These are phyloP conservation scores for Chaetomium fimeti DNA, from an alignment of 495 filamentous ascomycete species.

Conservation along the genomic window DNA sequence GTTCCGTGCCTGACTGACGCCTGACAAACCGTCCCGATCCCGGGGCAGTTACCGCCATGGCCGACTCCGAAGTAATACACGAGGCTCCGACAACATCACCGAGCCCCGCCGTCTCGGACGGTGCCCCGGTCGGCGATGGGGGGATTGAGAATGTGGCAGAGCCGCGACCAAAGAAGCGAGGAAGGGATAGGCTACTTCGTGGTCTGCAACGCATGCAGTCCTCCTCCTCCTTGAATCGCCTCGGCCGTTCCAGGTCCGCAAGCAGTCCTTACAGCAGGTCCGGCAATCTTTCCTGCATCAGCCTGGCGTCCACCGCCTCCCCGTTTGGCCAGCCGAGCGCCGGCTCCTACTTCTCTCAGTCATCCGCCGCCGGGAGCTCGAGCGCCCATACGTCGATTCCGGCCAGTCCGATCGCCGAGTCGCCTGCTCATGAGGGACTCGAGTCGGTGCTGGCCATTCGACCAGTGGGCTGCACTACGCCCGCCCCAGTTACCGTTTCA, in stretches of 20 bases:
- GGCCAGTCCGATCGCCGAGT: conserved; percentile 49
- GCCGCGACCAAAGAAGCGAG: conserved; percentile 62
- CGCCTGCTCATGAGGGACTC: conserved; percentile 35
- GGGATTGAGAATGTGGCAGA: conserved; percentile 37
- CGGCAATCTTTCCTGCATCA: conserved; percentile 75
- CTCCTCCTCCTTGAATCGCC: conserved; percentile 68
- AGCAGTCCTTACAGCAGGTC: conserved; percentile 60
- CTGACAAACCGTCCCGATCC: not conserved
- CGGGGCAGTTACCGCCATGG: conserved; percentile 26
- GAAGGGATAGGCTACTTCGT: conserved; percentile 71
- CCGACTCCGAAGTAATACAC: conserved; percentile 23
- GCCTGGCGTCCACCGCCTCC: conserved; percentile 62
- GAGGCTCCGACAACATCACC: conserved; percentile 12
- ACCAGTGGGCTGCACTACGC: conserved; percentile 33
- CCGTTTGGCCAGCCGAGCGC: conserved; percentile 49
- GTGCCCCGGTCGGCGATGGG: conserved; percentile 11
- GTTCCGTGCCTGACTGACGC: not conserved
- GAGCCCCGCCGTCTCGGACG: conserved; percentile 21
- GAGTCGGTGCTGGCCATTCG: conserved; percentile 40
- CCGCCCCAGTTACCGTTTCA: conserved; percentile 51
- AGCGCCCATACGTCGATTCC: conserved; percentile 62
- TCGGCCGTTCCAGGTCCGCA: conserved; percentile 62
- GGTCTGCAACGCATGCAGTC: conserved; percentile 87
- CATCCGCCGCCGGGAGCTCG: conserved; percentile 59
- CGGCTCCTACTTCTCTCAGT: conserved; percentile 57